Evolutionary conservation across 345 rosid species (phyloP), one percentile per base, ranked within the genome.

Genomic region (Pelargonium nanum): DNA sequence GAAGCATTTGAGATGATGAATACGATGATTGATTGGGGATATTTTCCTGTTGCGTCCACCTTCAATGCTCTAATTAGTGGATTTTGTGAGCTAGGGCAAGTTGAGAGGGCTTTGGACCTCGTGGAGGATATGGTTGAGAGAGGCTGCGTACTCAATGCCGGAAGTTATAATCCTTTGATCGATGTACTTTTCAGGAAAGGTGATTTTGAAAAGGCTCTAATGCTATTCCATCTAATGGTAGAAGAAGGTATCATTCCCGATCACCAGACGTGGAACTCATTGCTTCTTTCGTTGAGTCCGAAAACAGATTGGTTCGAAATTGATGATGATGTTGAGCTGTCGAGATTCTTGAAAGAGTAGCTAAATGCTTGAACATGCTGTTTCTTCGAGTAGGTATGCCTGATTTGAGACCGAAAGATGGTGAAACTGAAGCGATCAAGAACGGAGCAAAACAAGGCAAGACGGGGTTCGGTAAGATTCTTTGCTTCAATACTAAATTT

Each of bases 41-140:
- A 76, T 74, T 57, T 75, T 59, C 92, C 92, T 0, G 61, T 68
- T 16, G 70, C 84, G 13, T 78, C 80, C 0, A 80, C 89, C 23
- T 72, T 81, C 64, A 86, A 83, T 67, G 78, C 72, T 63, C 57
- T 91, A 60, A 72, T 88, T 48, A 22, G 51, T 2, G 84, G 74
- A 61, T 80, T 91, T 30, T 91, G 87, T 70, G 68, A 53, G 73
- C 81, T 78, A 59, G 98, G 79, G 55, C 80, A 72, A 56, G 78
- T 75, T 54, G 73, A 32, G 62, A 81, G 68, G 32, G 89, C 85
- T 26, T 48, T 84, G 65, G 84, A 76, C 68, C 72, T 92, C 48
- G 56, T 87, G 34, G 85, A 82, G 59, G 91, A 87, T 70, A 75
- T 85, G 80, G 78, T 72, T 45, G 71, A 68, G 34, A 80, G 83